Base-by-base conservation (phyloP, 1,284 basidiomycete species). In the Puccinia hordei region DNA sequence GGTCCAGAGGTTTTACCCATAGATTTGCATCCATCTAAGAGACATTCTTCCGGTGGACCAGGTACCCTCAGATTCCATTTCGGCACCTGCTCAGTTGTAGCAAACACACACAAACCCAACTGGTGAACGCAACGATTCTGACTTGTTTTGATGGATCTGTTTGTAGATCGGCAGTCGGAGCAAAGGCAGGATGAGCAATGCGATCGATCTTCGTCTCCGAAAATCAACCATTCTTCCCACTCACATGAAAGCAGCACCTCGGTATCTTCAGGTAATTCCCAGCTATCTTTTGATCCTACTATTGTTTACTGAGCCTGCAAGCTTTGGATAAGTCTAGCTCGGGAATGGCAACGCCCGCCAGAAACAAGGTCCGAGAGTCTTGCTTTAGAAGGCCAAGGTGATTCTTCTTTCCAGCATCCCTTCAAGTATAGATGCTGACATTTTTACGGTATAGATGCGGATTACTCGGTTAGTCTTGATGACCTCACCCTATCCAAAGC, bases 391-490 rank as follows among this genome's bases (percentile, higher is more conserved):
- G 2, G 22, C 19, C 61, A 41, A 63, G 61, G 61, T 63, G 35
- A 63, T 33, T 59, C 27, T 27, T 10, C 27, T 4, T 17, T 30
- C 30, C 46, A 59, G n/a, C 5, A 30, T 33, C 57, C 24, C 24
- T 33, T 27, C 6, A 59, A 27, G 8, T 17, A 8, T 59, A 4
- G 4, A 33, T 33, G 15, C 27, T 59, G 27, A 59, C 24, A 5
- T 66, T 46, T 66, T 41, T 41, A 27, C 63, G n/a, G 22, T 46
- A 44, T 46, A 66, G 63, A 66, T 30, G 44, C 19, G 17, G 66
- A 69, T 49, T n/a, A 49, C 4, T 69, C 66, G 41, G 66, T 69
- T 41, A 51, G 66, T 46, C 66, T 27, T 46, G 66, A 69, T 51
- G 66, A 69, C 44, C 66, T 46, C 27, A 69, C 66, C 44, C 2